Base-by-base conservation (phyloP, 768 basidiomycete species). In the Pleurotus sapidus region DNA sequence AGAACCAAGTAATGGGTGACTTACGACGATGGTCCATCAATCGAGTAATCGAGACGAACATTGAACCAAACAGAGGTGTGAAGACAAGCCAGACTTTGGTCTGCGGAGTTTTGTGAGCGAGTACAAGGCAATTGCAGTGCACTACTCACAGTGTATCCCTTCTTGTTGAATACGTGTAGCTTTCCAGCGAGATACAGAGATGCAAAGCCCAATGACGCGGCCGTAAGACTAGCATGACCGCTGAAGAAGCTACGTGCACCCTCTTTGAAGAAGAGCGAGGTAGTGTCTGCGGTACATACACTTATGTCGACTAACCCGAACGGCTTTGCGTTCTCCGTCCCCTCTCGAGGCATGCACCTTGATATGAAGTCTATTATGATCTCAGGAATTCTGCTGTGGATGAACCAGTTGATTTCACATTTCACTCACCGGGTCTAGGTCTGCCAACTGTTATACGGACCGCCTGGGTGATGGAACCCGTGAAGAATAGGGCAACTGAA, bases 201-300 rank as follows among this genome's bases (percentile, higher is more conserved):
- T 42, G 59, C 60, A 30, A 59, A 67, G 23, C 61, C 60, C 23
- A 63, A 49, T 7, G 62, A 62, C 8, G 57, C 43, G 5, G 65
- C 60, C 11, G 65, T 63, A 37, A 67, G 64, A 54, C 61, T 62
- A 34, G 65, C 64, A 57, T 67, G 65, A n/a, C 65, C 65, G 39
- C 65, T 67, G 61, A 67, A 67, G 57, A 67, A 67, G 46, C 65
- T 67, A 43, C 65, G 62, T 56, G 65, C 62, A n/a, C 65, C 65
- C 40, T 67, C 65, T 30, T 59, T 61, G 55, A 67, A 61, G 58
- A 67, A 51, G 3, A 59, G 56, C 40, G 61, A 59, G 20, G 55
- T 58, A 18, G 50, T 56, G 23, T 64, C n/a, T 4, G 62, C 61
- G 40, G 65, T 62, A 48, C 65, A 67, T 23, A 65, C 59, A 8